Conservation (phyloP, 306 rosid species). For the Nissolia schottii region DNA sequence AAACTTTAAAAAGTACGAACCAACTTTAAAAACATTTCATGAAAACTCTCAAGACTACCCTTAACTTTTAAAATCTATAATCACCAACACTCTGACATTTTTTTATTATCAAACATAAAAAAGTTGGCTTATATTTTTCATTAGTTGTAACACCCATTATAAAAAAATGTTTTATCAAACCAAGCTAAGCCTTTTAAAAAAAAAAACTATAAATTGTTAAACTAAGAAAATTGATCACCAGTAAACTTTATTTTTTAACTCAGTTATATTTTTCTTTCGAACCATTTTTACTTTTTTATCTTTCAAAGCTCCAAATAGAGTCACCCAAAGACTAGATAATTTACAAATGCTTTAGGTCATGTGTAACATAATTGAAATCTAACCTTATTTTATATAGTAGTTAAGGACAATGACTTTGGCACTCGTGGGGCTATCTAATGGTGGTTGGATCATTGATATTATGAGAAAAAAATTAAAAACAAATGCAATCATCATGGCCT, state of each 20-base stretch:
- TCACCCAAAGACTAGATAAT: not conserved
- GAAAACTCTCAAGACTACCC: no score
- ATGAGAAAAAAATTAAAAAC: not conserved
- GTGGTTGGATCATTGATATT: constrained; percentile 22
- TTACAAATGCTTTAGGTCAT: constrained; percentile 9
- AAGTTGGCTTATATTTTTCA: no score
- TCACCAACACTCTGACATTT: no score
- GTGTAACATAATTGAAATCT: not conserved
- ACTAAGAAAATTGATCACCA: no score
- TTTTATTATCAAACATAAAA: no score
- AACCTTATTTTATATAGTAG: not conserved
- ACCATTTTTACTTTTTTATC: not conserved
- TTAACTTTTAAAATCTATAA: no score
- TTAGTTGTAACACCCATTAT: no score
- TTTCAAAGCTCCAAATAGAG: not conserved
- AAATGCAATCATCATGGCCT: constrained; percentile 28
- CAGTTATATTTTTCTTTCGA: not conserved
- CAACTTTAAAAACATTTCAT: no score
- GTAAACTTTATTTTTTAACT: not conserved
- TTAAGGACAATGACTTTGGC: constrained; percentile 14
- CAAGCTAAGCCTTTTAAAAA: no score
- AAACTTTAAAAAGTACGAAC: no score
- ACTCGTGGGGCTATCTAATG: constrained; percentile 17
- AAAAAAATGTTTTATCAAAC: no score
- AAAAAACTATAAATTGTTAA: not conserved